Evolutionary conservation across 257 asterid species (phyloP), one percentile per base, ranked within the genome.

Genomic region (Marsdenia floribunda): DNA sequence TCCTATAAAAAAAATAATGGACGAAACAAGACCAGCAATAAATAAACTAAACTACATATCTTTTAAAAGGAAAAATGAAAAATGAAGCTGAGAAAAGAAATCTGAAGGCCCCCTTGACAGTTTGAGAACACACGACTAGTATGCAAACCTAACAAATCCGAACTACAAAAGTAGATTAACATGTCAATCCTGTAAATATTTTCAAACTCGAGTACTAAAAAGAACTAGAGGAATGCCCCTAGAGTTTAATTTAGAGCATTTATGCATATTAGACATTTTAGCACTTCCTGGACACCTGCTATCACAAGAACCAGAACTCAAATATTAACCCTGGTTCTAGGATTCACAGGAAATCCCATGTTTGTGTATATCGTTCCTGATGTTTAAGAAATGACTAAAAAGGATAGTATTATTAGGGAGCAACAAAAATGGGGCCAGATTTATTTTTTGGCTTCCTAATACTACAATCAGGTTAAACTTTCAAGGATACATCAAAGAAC

Each of bases 1-100:
- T 88, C 90, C 99, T 95, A 49, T 21, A 64, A 59, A 82, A 52
- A 7, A 37, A 18, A 70, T 7, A 42, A 42, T n/a, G 16, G 18
- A n/a, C 42, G 46, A 73, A 9, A 42, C 40, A 19, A 57, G 42
- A 72, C 14, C 46, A 70, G 42, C 59, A 14, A 44, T 26, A 46
- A 5, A 52, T 71, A 11, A 44, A 44, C 12, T 29, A 29, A 70
- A 13, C 9, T 70, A 0, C 53, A 21, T 7, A 4, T 40, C 35
- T 3, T 24, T 38, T 1, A 29, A 29, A 29, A 29, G 33, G 33
- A 1, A 13, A 55, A 57, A 68, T 16, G 37, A 59, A 59, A 57
- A 14, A 57, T 57, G 63, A 2, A 3, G 33, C 19, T 24, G 33
- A 9, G 7, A 29, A 26, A 60, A 18, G 18, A 52, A 15, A 52